These are phyloP conservation scores for Lipomyces starkeyi DNA, from an alignment of 805 yeast species.

Conservation along the genomic window DNA sequence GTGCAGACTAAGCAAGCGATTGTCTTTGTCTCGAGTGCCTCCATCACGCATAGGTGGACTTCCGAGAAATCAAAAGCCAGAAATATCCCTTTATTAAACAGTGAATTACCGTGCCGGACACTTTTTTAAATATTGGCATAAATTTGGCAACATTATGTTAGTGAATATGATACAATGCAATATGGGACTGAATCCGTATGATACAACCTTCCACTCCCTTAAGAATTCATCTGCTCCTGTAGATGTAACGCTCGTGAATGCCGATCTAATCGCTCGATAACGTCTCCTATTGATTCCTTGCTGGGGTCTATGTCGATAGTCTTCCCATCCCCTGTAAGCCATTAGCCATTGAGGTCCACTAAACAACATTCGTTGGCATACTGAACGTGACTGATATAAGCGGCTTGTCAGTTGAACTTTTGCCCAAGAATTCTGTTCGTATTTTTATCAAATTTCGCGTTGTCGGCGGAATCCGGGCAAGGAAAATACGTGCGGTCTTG, in stretches of 20 bases:
- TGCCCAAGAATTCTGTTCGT: constrained; percentile 65
- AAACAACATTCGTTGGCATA: constrained; percentile 35
- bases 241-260: constrained; percentile 81
- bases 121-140: background rate
- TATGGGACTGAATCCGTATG: background rate
- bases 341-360: background rate
- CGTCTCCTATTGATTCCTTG: constrained; percentile 60
- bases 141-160: background rate
- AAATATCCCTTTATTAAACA: background rate
- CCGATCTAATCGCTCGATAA: constrained; percentile 71
- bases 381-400: constrained; percentile 74
- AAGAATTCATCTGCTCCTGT: constrained; percentile 53
- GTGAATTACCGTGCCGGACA: background rate
- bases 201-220: background rate
- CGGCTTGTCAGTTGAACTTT: constrained; percentile 57
- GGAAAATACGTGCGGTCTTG: constrained; percentile 77
- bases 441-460: constrained; percentile 66
- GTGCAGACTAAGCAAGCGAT: too few relatives aligned
- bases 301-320: constrained; percentile 71
- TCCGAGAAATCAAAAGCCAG: background rate
- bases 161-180: constrained; percentile 3
- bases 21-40: too few relatives aligned
- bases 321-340: constrained; percentile 67
- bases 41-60: too few relatives aligned
- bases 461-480: constrained; percentile 80